Evolutionary conservation across 2,329 filamentous ascomycete genomes (phyloP).

Genomic region (Sporothrix dimorphospora): DNA sequence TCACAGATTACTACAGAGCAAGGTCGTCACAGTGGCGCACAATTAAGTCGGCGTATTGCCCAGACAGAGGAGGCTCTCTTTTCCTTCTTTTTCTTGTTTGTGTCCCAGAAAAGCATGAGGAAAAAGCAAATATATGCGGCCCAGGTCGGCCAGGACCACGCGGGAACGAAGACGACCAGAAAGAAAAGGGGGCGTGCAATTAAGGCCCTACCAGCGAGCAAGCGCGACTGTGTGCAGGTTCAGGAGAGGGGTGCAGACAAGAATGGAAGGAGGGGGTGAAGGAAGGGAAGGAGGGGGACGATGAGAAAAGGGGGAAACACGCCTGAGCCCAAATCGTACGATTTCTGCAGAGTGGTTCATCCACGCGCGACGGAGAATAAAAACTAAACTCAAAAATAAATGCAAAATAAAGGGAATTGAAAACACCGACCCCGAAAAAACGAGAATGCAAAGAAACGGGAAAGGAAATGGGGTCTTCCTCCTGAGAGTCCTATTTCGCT

Average conservation of each 20-base stretch:
- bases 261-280: constrained; percentile 10
- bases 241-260: constrained; percentile 11
- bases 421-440: background rate
- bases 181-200: background rate
- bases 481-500: background rate
- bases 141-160: background rate
- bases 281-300: constrained; percentile 7
- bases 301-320: constrained; percentile 25
- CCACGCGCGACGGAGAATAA: constrained; percentile 15
- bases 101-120: background rate
- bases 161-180: background rate
- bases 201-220: background rate
- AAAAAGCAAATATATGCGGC: constrained; percentile 10
- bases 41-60: background rate
- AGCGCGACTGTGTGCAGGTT: constrained; percentile 4
- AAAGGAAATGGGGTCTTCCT: background rate
- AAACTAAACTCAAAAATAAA: constrained; percentile 17
- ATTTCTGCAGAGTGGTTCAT: constrained; percentile 32
- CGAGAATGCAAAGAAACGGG: background rate
- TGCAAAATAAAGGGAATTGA: background rate
- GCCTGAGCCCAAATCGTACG: constrained; percentile 33
- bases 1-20: background rate
- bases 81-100: background rate
- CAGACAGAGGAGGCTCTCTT: background rate
- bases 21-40: background rate